Base-by-base conservation (phyloP, 805 yeast genomes). In the Hanseniaspora pseudoguilliermondii region DNA sequence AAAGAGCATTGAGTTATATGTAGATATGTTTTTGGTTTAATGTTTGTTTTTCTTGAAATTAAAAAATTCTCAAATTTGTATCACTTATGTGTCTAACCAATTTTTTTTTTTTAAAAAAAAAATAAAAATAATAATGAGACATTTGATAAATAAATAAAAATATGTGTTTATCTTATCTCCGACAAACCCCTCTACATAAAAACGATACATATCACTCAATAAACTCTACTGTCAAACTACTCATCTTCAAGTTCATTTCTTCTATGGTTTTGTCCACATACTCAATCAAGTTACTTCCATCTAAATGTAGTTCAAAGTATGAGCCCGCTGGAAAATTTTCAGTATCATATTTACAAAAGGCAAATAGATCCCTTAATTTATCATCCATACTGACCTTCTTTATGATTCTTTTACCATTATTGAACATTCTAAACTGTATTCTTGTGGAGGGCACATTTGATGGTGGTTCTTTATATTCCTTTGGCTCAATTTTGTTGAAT, bases 341-440 rank as follows among this genome's bases (percentile, higher is more conserved):
- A 41, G 85, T 71, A 9, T 78, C 76, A 40, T 71, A 71, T 67
- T 91, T 91, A 27, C 84, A 77, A 65, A 78, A 79, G 61, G 81
- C 83, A 66, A 77, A 93, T 1, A 93, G 66, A 1, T 65, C 67
- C 3, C 72, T 57, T 0, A 93, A 87, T 3, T 75, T 71, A 60
- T 86, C 95, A 3, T 70, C 66, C 11, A 77, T 63, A 9, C 70
- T 69, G 61, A 91, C 85, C 57, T 86, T 77, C 58, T 87, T 83
- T 11, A 91, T 83, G 13, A 83, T 70, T 57, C 97, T 75, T 48
- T 81, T 77, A n/a, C 97, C 97, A 63, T 83, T 87, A 21, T 25
- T 44, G 18, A 90, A 93, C 32, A 86, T 77, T 58, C 96, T 75
- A n/a, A 93, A 77, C 69, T 93, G 97, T 27, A 93, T 78, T 62